These are phyloP conservation scores for Mayamaea pseudoterrestris DNA, from an alignment of 108 stramenopile genomes.

Conservation along the genomic window DNA sequence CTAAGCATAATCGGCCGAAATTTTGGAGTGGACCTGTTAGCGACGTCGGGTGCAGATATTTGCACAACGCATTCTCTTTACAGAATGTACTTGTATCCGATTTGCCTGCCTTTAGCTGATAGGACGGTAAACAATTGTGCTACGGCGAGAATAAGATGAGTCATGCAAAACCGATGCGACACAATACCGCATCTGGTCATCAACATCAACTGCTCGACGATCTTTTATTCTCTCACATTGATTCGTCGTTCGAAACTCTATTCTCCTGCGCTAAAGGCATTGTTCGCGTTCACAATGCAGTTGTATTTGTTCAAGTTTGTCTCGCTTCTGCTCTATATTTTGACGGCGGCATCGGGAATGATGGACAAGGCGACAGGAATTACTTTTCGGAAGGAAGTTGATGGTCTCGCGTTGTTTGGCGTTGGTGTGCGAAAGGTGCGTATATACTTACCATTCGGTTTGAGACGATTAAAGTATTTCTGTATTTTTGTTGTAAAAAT, in stretches of 20 bases:
- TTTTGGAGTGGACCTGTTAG: too few species aligned
- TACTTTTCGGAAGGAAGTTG: conserved; percentile 26
- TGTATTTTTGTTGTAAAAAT: too few species aligned
- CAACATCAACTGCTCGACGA: neutral
- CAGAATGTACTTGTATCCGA: neutral
- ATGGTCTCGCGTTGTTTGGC: conserved; percentile 40
- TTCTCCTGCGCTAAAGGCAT: neutral
- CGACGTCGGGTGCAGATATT: too few species aligned
- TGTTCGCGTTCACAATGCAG: conserved; percentile 4
- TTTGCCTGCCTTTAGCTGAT: neutral
- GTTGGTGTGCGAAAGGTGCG: conserved; percentile 54
- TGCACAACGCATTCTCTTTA: neutral
- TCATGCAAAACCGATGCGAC: neutral
- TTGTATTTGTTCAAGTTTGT: neutral
- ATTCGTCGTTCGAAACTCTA: neutral
- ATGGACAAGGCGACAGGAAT: conserved; percentile 62
- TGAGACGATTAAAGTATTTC: too few species aligned
- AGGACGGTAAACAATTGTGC: too few species aligned
- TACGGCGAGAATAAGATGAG: neutral
- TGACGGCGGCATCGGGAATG: conserved; percentile 13
- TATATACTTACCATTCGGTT: too few species aligned
- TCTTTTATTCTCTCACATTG: neutral
- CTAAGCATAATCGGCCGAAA: too few species aligned
- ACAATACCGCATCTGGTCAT: neutral
- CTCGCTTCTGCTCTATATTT: too few species aligned